These are phyloP conservation scores for Parafenestella ontariensis DNA, from an alignment of 2,329 filamentous ascomycete genomes.

Conservation along the genomic window DNA sequence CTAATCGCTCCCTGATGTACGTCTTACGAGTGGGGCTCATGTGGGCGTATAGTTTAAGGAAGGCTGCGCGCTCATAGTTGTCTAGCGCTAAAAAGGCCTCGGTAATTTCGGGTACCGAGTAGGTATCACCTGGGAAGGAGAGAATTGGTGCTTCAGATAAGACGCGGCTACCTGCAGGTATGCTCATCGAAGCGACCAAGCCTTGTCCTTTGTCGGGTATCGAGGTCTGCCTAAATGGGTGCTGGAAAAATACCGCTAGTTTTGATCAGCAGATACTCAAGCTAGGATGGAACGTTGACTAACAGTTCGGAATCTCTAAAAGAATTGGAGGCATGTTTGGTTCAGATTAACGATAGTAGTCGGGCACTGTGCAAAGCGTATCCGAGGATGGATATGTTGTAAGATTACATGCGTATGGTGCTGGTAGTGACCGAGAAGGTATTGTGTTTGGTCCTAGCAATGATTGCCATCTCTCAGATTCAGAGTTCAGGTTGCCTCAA, in stretches of 20 bases:
- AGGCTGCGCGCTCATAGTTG: not conserved
- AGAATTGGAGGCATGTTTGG: not conserved
- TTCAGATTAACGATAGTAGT: not conserved
- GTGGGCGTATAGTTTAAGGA: not conserved
- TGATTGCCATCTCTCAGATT: not conserved
- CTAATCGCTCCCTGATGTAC: not conserved
- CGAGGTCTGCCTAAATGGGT: not conserved
- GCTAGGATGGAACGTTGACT: not conserved
- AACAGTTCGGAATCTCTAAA: not conserved
- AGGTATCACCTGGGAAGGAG: not conserved
- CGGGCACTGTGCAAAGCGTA: not conserved
- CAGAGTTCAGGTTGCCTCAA: slow-evolving; percentile 44
- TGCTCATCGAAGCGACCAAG: not conserved
- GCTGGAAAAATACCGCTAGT: not conserved
- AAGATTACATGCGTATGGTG: not conserved
- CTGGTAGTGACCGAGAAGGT: not conserved
- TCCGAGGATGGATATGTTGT: not conserved
- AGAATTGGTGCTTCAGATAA: not conserved
- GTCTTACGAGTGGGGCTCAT: not conserved
- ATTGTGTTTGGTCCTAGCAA: not conserved
- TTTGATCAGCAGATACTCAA: not conserved
- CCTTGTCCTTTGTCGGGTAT: not conserved
- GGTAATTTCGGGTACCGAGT: not conserved
- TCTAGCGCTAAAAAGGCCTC: not conserved
- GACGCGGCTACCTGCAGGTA: not conserved